Evolutionary conservation across 2,329 filamentous ascomycete species (phyloP).

Genomic region (Colletotrichum tofieldiae): DNA sequence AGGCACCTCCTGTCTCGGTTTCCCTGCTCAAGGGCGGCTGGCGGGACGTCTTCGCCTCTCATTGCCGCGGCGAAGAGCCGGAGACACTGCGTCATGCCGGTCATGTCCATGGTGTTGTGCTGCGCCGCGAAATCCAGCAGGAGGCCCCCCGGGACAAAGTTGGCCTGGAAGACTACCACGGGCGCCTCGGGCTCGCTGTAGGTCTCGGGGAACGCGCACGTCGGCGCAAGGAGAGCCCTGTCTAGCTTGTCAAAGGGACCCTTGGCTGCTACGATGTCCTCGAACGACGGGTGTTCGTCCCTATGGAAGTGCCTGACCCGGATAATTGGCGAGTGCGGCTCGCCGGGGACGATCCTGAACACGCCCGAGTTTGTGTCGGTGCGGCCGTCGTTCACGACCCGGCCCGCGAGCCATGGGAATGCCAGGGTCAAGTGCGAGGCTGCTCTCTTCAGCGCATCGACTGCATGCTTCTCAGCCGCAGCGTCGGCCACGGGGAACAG

Average conservation of each 20-base stretch:
- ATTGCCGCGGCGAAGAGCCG: not conserved
- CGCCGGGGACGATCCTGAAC: not conserved
- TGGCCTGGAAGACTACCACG: not conserved
- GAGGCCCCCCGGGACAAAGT: not conserved
- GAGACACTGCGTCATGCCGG: not conserved
- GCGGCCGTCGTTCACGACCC: constrained; percentile 7
- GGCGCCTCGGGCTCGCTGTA: not conserved
- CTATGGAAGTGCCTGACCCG: no score
- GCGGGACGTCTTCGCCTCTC: not conserved
- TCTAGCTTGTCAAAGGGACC: no score
- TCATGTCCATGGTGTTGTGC: constrained; percentile 2
- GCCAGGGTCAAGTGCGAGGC: no score
- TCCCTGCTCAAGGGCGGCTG: not conserved
- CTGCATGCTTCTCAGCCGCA: no score
- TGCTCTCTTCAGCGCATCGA: no score
- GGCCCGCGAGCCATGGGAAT: constrained; percentile 3
- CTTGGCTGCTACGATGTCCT: no score
- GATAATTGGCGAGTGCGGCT: no score
- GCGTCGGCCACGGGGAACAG: no score
- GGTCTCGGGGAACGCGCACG: no score
- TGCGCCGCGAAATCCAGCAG: not conserved
- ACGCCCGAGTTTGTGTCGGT: constrained; percentile 8
- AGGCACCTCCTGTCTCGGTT: not conserved
- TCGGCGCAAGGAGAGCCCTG: no score
- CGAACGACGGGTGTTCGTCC: no score